Evolutionary conservation across 2,329 filamentous ascomycete species (phyloP), one percentile per base, ranked within the genome.

Genomic region (Paradendryphiella salina): DNA sequence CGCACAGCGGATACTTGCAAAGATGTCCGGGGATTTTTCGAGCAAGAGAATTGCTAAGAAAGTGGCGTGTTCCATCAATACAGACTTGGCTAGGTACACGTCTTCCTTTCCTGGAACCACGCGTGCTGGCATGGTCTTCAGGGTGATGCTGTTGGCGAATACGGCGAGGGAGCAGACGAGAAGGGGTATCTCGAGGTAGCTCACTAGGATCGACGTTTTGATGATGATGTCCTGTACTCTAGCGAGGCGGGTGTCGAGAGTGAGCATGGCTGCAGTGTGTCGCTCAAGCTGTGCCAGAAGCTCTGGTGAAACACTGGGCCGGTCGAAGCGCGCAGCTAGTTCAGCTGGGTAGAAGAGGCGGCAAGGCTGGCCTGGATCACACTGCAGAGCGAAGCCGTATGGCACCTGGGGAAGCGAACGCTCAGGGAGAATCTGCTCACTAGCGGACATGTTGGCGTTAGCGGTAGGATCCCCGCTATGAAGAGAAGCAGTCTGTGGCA

Each of bases 341-440:
- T 26, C n/a, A 5, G 10, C 6, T 10, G 31, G 14, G 23, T 55
- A 47, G 6, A 50, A 7, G 23, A 62, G 40, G 13, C 52, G 50
- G 29, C 59, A 64, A 14, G 47, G 50, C 7, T 37, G 15, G 9
- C 29, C 21, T 8, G 15, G 13, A 1, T 47, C 18, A 33, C 59
- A 62, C 3, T 46, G 31, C 3, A 61, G 18, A 4, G 26, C 29
- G 29, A 64, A 61, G 1, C 57, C 57, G 15, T 51, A 54, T 1
- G 59, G 61, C 35, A 58, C 33, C 14, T 46, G 11, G 2, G 29
- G 20, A 6, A 31, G 31, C n/a, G 18, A 4, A 10, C n/a, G 28
- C 4, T 11, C 21, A 13, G 32, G 15, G 10, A 1, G 15, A 15
- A 21, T 10, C 5, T 15, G 5, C 7, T 34, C 20, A 8, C 8